These are phyloP conservation scores for Fonsecaea pugnacius DNA, from an alignment of 2,329 filamentous ascomycete species.

Conservation along the genomic window DNA sequence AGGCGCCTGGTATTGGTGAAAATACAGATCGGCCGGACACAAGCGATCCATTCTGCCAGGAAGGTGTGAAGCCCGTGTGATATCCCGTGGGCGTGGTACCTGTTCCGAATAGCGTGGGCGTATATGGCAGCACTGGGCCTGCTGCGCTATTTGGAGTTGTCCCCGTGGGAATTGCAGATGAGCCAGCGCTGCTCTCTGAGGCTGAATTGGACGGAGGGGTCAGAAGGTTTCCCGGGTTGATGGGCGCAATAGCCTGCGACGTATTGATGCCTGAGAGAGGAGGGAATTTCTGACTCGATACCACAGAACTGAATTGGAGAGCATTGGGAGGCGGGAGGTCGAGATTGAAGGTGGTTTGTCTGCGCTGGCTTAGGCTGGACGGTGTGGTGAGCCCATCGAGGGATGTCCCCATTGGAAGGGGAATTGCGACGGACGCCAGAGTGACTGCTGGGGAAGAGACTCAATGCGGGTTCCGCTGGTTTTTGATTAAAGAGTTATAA, in stretches of 20 bases:
- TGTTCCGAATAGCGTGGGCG: constrained; percentile 64
- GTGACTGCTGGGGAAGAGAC: constrained; percentile 46
- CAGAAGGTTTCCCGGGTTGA: constrained; percentile 65
- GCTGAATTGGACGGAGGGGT: constrained; percentile 65
- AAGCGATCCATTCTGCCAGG: constrained; percentile 49
- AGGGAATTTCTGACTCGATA: constrained; percentile 56
- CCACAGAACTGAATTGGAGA: constrained; percentile 49
- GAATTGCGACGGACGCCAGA: constrained; percentile 67
- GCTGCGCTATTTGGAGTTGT: constrained; percentile 63
- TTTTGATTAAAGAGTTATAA: neutral
- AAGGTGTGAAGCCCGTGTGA: constrained; percentile 51
- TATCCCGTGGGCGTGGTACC: constrained; percentile 63
- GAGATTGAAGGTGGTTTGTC: constrained; percentile 70
- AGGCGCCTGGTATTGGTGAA: constrained; percentile 60
- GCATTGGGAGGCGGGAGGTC: constrained; percentile 69
- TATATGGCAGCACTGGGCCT: constrained; percentile 61
- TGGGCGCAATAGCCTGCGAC: constrained; percentile 49
- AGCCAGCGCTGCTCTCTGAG: constrained; percentile 53
- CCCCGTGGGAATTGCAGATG: constrained; percentile 54
- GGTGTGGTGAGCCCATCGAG: constrained; percentile 64
- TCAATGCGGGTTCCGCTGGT: constrained; percentile 37
- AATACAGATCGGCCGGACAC: constrained; percentile 58
- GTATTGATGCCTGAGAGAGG: constrained; percentile 41
- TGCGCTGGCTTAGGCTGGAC: constrained; percentile 71
- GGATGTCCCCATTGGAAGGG: constrained; percentile 65